Evolutionary conservation across 805 yeast species (phyloP).

Genomic region (Lachancea kluyveri): DNA sequence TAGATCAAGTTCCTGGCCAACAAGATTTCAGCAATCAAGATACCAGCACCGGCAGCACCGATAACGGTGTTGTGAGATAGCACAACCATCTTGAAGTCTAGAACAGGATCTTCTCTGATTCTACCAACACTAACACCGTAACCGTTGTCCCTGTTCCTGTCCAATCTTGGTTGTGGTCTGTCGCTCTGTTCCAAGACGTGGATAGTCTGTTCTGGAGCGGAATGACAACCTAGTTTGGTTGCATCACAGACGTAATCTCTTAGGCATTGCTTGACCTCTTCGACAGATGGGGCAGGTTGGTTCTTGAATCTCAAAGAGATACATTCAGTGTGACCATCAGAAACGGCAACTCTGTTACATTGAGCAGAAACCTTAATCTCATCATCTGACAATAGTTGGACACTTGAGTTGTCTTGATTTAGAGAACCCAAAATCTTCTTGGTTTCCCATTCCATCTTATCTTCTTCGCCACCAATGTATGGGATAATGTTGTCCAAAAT

Average conservation of each 20-base stretch:
- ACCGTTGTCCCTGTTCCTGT: constrained; percentile 91
- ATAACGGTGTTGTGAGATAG: constrained; percentile 94
- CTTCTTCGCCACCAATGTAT: constrained; percentile 94
- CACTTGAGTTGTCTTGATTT: constrained; percentile 45
- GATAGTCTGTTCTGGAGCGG: constrained; percentile 90
- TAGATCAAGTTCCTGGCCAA: constrained; percentile 69
- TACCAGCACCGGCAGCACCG: constrained; percentile 99
- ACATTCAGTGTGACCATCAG: constrained; percentile 97
- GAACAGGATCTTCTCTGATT: constrained; percentile 84
- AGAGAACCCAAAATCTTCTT: constrained; percentile 80
- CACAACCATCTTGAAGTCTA: constrained; percentile 96
- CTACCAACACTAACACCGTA: constrained; percentile 94
- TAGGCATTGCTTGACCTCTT: constrained; percentile 65
- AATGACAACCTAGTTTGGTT: constrained; percentile 66
- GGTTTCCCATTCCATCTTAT: constrained; percentile 97
- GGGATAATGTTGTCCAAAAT: constrained; percentile 93
- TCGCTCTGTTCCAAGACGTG: constrained; percentile 87
- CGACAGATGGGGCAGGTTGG: constrained; percentile 80
- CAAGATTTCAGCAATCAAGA: constrained; percentile 88
- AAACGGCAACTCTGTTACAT: constrained; percentile 94
- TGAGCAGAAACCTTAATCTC: constrained; percentile 89
- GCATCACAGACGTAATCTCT: constrained; percentile 81
- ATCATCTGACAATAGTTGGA: constrained; percentile 53
- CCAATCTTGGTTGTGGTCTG: constrained; percentile 97
- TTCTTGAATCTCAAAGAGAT: constrained; percentile 78